phyloP scores from a whole-genome alignment of 2,329 filamentous ascomycete species.

The Claviceps spartinae region DNA sequence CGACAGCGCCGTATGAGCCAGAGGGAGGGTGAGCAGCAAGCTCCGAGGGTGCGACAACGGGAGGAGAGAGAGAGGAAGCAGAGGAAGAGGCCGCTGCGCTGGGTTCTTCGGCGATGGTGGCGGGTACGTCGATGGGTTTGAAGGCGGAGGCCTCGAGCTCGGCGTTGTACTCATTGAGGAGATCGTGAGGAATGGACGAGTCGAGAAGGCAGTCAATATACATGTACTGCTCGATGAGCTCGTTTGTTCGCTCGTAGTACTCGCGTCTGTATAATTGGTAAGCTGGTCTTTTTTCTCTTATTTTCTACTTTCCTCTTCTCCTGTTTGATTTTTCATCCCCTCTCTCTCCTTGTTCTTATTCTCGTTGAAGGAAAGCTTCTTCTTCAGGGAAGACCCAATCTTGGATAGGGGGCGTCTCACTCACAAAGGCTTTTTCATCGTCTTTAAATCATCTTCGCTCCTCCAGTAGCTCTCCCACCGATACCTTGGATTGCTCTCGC shows the following conservation, averaged over 20 bases:
- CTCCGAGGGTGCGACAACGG: conserved; percentile 7
- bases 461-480: conserved; percentile 82
- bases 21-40: neutral
- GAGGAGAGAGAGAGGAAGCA: conserved; percentile 6
- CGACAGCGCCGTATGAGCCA: conserved; percentile 18
- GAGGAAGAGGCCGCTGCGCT: conserved; percentile 17
- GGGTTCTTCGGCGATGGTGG: conserved; percentile 63
- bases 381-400: neutral
- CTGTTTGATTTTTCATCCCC: neutral
- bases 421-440: conserved; percentile 58
- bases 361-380: too few species aligned
- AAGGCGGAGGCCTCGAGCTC: conserved; percentile 43
- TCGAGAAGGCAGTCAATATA: conserved; percentile 87
- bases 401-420: conserved; percentile 5
- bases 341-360: neutral
- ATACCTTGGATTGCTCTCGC: conserved; percentile 75
- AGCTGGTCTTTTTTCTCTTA: too few species aligned
- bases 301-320: too few species aligned
- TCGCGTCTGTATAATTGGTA: conserved; percentile 36
- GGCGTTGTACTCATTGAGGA: conserved; percentile 75
- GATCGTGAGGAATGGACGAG: conserved; percentile 79
- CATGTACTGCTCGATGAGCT: conserved; percentile 77
- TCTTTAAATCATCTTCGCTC: conserved; percentile 56
- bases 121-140: conserved; percentile 46
- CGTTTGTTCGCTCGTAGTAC: conserved; percentile 85